Evolutionary conservation across 306 rosid genomes (phyloP), one percentile per base, ranked within the genome.

Genomic region (Oemleria cerasiformis): DNA sequence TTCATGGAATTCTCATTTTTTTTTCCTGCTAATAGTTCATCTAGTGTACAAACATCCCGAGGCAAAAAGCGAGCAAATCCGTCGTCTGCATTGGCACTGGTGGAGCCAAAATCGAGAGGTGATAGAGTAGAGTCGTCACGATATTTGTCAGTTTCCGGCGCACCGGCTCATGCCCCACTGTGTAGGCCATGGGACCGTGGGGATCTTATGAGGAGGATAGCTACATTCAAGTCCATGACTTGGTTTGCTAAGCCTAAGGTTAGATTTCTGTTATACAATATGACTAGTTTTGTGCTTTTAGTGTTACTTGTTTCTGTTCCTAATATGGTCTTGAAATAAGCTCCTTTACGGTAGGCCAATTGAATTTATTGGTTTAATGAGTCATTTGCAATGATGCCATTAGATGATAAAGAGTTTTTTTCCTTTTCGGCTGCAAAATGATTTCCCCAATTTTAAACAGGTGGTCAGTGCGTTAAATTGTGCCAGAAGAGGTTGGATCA

Each of bases 191-290:
- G 98, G 98, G 86, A 91, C 81, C 97, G 96, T 34, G 87, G 85
- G 49, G 98, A 94, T 65, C 89, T 89, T 61, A 77, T 85, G 86
- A 86, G 70, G 74, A 91, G 97, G 85, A 71, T 89, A 68, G 79
- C 91, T 43, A 89, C 97, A 73, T 91, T 94, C 86, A 94, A 89
- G 80, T 89, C 98, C n/a, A 94, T 94, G 72, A 87, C 91, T 4
- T 94, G 97, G 98, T 94, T 94, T 81, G 98, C 97, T 34, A 94
- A 91, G 82, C 97, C 96, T 16, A 81, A 91, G 96, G 98, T 93
- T 23, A 63, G 40, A 66, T 47, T 79, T 66, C 41, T 17, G 16
- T 20, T 64, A 7, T 39, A 34, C 72, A 49, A 15, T 19, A 19
- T 42, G 9, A 8, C 43, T 36, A 36, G 36, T 43, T 39, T 23